Base-by-base conservation (phyloP, 1,284 basidiomycete species). In the Pseudozyma hubeiensis region DNA sequence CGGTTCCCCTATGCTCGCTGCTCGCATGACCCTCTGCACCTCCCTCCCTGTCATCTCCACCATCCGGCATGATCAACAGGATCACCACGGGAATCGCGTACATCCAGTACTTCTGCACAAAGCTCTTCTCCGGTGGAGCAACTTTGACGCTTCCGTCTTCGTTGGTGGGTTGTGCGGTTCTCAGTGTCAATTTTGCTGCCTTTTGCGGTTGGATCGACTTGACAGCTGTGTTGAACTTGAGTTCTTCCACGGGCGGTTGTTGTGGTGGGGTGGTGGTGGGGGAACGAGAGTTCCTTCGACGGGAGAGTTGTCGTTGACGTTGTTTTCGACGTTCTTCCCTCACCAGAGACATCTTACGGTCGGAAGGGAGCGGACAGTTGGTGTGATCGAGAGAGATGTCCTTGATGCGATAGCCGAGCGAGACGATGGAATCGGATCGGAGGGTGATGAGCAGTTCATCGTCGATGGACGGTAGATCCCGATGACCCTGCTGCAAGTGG, bases 101-200 rank as follows among this genome's bases (percentile, higher is more conserved):
- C 40, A 67, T 64, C 80, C 80, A 81, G 49, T 81, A 81, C 39
- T 78, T 78, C 17, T 75, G 74, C 14, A 80, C 29, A 35, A 80
- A 76, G 8, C 58, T 58, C 35, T 75, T 76, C 30, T 70, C 67
- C 2, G 66, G 62, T 24, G 51, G 54, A 0, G 62, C 64, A 1
- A 35, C 10, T 4, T 51, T 47, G 11, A 72, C 60, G 8, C 55
- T 56, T n/a, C 77, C 77, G 31, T 73, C 66, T 17, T 67, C 53
- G 31, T 62, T 73, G 14, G 73, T 76, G 9, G 65, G 63, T 7
- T 50, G 33, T 3, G 72, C 63, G 30, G 55, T 47, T 39, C 52
- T 53, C 16, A 68, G 43, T 0, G 24, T 34, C 1, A 48, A 7
- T 11, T 46, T 54, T 13, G 30, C 11, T 2, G 56, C 45, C 0